These are phyloP conservation scores for Monosporascus sp. DNA, from an alignment of 2,329 filamentous ascomycete species.

Conservation along the genomic window DNA sequence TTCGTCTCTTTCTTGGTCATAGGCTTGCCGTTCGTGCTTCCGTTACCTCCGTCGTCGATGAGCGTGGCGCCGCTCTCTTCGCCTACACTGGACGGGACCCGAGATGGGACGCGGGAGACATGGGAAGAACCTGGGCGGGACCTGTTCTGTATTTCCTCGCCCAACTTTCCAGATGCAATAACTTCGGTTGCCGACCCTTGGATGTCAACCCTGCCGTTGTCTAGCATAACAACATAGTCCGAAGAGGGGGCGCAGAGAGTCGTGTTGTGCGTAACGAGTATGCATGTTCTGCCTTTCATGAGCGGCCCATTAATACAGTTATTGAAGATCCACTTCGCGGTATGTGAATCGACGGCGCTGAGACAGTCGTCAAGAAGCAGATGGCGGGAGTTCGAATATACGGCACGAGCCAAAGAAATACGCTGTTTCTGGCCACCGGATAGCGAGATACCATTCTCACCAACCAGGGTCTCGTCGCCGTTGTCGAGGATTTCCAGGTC, in stretches of 20 bases:
- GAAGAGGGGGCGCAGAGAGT: conserved; percentile 79
- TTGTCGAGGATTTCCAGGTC: conserved; percentile 89
- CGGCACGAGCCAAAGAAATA: conserved; percentile 89
- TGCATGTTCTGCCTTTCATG: conserved; percentile 85
- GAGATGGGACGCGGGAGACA: conserved; percentile 70
- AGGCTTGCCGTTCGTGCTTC: conserved; percentile 42
- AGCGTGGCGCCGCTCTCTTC: conserved; percentile 55
- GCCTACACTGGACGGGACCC: conserved; percentile 69
- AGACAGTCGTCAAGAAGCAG: conserved; percentile 91
- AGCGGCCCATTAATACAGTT: conserved; percentile 85
- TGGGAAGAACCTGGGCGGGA: conserved; percentile 66
- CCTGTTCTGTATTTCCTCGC: conserved; percentile 71
- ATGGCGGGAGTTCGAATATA: conserved; percentile 94
- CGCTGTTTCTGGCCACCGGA: conserved; percentile 97
- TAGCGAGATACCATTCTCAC: conserved; percentile 94
- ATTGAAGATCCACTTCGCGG: conserved; percentile 95
- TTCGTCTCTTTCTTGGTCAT: conserved; percentile 42
- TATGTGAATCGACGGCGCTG: conserved; percentile 95
- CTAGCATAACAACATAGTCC: conserved; percentile 75
- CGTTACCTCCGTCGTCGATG: conserved; percentile 47
- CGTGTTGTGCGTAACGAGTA: conserved; percentile 93
- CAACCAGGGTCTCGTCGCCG: conserved; percentile 89
- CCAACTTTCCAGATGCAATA: conserved; percentile 81
- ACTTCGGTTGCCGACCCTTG: conserved; percentile 77
- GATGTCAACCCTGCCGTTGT: conserved; percentile 74